These are phyloP conservation scores for Botrytis paeoniae DNA, from an alignment of 2,329 filamentous ascomycete species.

Conservation along the genomic window DNA sequence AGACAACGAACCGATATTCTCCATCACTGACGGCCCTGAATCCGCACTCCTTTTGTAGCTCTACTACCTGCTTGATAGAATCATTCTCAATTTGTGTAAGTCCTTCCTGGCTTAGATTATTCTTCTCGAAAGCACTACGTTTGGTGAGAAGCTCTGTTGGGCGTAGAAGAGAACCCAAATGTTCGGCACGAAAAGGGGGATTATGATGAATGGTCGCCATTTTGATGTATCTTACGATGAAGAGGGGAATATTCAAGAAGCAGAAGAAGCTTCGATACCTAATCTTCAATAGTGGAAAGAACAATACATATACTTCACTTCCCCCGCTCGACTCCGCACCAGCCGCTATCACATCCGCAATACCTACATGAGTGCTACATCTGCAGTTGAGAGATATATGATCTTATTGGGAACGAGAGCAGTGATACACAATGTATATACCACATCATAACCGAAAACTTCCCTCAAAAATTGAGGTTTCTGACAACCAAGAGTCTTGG, in stretches of 20 bases:
- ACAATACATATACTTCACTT: not conserved
- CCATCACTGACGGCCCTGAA: conserved; percentile 58
- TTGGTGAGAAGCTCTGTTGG: conserved; percentile 55
- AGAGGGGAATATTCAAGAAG: not conserved
- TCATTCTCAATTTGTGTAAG: conserved; percentile 50
- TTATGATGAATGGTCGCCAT: conserved; percentile 26
- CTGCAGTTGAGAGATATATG: not conserved
- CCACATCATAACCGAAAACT: not conserved
- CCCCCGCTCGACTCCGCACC: conserved; percentile 1
- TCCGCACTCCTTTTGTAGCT: conserved; percentile 55
- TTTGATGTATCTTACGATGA: not conserved
- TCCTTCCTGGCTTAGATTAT: conserved; percentile 45
- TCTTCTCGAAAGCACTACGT: conserved; percentile 53
- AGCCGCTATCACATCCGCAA: not conserved
- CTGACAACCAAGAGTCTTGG: not conserved
- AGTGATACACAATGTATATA: not conserved
- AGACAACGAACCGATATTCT: conserved; percentile 44
- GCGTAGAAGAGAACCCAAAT: conserved; percentile 61
- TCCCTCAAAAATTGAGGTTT: not conserved
- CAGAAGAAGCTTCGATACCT: not conserved
- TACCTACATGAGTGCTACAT: not conserved
- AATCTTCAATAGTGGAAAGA: not conserved
- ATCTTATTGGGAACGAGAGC: not conserved
- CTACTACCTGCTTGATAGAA: conserved; percentile 56
- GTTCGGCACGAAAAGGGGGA: conserved; percentile 60